Base-by-base conservation (phyloP, 169 alveolate species). In the Theileria orientalis region DNA sequence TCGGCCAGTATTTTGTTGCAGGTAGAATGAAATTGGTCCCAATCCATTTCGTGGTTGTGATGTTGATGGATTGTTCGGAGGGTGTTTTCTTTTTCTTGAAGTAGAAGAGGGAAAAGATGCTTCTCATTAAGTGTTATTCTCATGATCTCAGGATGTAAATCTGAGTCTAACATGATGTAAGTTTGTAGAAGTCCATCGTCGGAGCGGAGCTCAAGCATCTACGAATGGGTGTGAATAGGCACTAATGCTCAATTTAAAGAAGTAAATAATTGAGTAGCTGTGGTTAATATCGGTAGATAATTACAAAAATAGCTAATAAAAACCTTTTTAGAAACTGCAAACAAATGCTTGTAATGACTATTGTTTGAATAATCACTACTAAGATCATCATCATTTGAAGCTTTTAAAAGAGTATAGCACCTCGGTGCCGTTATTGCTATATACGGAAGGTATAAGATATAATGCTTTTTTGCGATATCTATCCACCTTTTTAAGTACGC, bases 131-230 rank as follows among this genome's bases (percentile, higher is more conserved):
- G 52, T 35, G 78, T 70, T 40, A 14, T 30, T 51, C 68, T 64
- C 47, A 82, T 72, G 29, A 82, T 56, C 0, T 42, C 60, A 30
- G 74, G 19, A 25, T 82, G 84, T 23, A 67, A 54, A 56, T 82
- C 89, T 21, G 89, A 27, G 52, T 82, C 89, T n/a, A 82, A 41
- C 89, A 82, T 82, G 16, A 74, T 69, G 61, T 69, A 74, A 35
- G 85, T 69, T 35, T 82, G 85, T 23, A 82, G 59, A n/a, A 54
- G 69, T 8, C 64, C 52, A 33, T 72, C 84, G 1, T 54, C 40
- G 44, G 74, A 44, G 23, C 85, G 33, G 40, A 74, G 74, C 41
- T 74, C 41, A 0, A 51, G 54, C 84, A 82, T 67, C 84, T 75
- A 32, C 9, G 27, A 37, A 61, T 13, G 56, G 29, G 27, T 66